These are phyloP conservation scores for Trichoderma oligosporum DNA, from an alignment of 2,329 filamentous ascomycete species.

Conservation along the genomic window DNA sequence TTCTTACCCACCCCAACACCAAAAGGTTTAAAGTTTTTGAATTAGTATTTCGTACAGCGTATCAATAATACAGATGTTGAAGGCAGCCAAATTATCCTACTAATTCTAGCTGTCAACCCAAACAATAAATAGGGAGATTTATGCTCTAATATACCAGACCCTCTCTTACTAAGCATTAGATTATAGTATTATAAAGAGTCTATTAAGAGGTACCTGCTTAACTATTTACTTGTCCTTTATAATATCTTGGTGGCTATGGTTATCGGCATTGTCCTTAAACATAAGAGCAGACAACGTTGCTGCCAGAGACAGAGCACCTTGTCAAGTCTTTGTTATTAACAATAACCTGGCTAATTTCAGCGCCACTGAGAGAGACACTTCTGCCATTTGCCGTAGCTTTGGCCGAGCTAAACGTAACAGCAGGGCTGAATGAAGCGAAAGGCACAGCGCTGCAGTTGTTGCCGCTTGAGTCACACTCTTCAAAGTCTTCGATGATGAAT, in stretches of 20 bases:
- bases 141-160: neutral
- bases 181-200: too few species aligned
- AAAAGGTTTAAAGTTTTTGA: too few species aligned
- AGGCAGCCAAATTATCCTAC: neutral
- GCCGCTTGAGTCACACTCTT: neutral
- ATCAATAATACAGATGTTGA: neutral
- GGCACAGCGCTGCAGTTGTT: slow-evolving; percentile 3
- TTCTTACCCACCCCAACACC: too few species aligned
- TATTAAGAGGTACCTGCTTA: too few species aligned
- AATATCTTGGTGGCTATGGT: too few species aligned
- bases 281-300: slow-evolving; percentile 10
- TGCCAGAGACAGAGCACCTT: slow-evolving; percentile 5
- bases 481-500: slow-evolving; percentile 11
- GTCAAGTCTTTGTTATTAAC: slow-evolving; percentile 12
- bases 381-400: neutral
- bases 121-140: neutral
- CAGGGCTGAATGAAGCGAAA: slow-evolving; percentile 12
- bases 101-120: neutral
- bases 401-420: slow-evolving; percentile 6
- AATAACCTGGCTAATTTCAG: neutral
- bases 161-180: too few species aligned
- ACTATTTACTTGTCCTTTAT: too few species aligned
- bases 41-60: neutral
- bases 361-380: slow-evolving; percentile 5
- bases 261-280: neutral